These are phyloP conservation scores for Myxozyma geophila DNA, from an alignment of 805 yeast genomes.

Conservation along the genomic window DNA sequence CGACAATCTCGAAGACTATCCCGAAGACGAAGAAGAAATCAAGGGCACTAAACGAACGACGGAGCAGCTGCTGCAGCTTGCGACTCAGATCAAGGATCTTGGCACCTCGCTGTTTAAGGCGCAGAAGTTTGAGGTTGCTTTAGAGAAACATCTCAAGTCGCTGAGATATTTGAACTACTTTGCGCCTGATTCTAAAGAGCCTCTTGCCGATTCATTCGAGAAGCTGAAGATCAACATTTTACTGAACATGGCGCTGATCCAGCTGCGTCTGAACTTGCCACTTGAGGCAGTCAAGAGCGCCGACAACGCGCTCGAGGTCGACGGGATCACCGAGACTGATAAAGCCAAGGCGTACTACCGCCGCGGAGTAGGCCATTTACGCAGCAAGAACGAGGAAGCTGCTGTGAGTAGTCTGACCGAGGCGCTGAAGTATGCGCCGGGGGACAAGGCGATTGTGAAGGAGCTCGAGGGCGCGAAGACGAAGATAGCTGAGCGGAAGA, in stretches of 20 bases:
- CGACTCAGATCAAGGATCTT: conserved; percentile 66
- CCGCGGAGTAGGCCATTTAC: conserved; percentile 74
- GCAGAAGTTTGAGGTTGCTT: conserved; percentile 61
- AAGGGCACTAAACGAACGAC: conserved; percentile 56
- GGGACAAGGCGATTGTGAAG: conserved; percentile 43
- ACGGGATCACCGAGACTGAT: conserved; percentile 64
- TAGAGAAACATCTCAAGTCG: conserved; percentile 75
- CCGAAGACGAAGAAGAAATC: conserved; percentile 72
- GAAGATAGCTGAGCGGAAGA: conserved; percentile 32
- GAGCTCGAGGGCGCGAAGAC: conserved; percentile 40
- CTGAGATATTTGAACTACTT: conserved; percentile 68
- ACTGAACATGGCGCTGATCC: conserved; percentile 75
- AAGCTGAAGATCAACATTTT: conserved; percentile 62
- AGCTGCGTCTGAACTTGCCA: conserved; percentile 65
- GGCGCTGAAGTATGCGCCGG: conserved; percentile 69
- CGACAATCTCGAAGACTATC: conserved; percentile 73
- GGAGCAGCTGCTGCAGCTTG: conserved; percentile 68
- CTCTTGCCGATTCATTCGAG: conserved; percentile 25
- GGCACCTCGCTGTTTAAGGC: conserved; percentile 80
- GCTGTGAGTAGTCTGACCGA: conserved; percentile 69
- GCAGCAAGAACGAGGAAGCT: conserved; percentile 66
- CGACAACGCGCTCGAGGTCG: conserved; percentile 66
- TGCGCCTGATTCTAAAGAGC: conserved; percentile 61
- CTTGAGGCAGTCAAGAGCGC: conserved; percentile 63
- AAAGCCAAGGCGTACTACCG: conserved; percentile 86